phyloP scores from a whole-genome alignment of 345 rosid species.

The Brassica rapa region DNA sequence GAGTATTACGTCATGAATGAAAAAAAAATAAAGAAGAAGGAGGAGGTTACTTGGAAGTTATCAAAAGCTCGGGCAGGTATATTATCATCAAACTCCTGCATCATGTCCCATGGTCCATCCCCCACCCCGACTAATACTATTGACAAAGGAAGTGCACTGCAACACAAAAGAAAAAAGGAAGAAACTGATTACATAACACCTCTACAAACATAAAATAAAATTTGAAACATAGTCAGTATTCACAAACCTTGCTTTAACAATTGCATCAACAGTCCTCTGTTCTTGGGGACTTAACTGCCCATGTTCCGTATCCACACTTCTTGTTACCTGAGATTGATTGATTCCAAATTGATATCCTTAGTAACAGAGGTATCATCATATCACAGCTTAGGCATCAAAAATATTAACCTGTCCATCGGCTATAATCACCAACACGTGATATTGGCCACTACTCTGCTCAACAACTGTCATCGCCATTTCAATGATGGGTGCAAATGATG shows the following conservation, averaged over 20 bases:
- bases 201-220: not conserved
- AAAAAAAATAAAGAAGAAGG: not conserved
- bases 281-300: not conserved
- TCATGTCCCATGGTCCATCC: conserved; percentile 99
- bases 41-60: conserved; percentile 75
- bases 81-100: conserved; percentile 96
- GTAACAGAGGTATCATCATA: not conserved
- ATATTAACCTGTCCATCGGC: conserved; percentile 89
- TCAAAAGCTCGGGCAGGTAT: conserved; percentile 96
- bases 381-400: not conserved
- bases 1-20: not conserved
- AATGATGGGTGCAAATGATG: conserved; percentile 91
- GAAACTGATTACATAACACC: conserved; percentile 4
- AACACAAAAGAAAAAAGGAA: not conserved
- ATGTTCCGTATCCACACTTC: conserved; percentile 1
- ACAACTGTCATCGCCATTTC: conserved; percentile 95
- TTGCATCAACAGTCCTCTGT: not conserved
- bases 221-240: not conserved
- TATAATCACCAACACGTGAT: conserved; percentile 89
- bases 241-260: not conserved
- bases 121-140: conserved; percentile 93
- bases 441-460: conserved; percentile 86
- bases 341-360: not conserved
- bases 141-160: conserved; percentile 70
- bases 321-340: not conserved